phyloP scores from a whole-genome alignment of 148 eudicot species.

The Bassia scoparia region DNA sequence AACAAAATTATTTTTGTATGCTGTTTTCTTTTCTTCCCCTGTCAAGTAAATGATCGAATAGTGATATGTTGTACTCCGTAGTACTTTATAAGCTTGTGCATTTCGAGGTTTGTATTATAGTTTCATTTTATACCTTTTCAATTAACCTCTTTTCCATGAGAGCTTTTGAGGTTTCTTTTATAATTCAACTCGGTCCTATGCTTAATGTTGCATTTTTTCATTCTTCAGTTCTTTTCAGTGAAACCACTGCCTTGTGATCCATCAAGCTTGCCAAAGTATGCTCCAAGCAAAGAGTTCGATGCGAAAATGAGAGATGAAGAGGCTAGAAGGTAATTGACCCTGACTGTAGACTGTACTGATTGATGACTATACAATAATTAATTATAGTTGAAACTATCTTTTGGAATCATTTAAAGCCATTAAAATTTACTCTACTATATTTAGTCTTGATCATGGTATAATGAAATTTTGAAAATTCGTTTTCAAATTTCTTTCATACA shows the following conservation, averaged over 20 bases:
- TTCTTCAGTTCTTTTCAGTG: slow-evolving; percentile 63
- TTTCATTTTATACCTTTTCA: neutral
- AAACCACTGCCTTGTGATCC: slow-evolving; percentile 88
- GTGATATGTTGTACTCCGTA: too few species aligned
- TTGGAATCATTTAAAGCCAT: too few species aligned
- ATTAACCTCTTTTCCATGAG: neutral
- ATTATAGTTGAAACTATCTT: too few species aligned
- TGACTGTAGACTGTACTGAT: too few species aligned
- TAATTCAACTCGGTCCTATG: neutral
- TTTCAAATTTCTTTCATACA: too few species aligned
- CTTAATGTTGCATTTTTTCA: slow-evolving; percentile 2
- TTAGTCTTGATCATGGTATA: too few species aligned
- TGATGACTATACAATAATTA: too few species aligned
- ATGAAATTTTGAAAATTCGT: too few species aligned
- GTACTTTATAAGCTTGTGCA: neutral
- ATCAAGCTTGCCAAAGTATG: slow-evolving; percentile 78
- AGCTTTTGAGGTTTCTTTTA: too few species aligned
- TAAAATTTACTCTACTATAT: too few species aligned
- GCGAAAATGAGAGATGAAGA: slow-evolving; percentile 90
- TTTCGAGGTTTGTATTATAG: neutral
- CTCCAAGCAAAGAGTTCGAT: slow-evolving; percentile 89
- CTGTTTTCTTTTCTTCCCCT: neutral
- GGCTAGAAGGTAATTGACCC: slow-evolving; percentile 73
- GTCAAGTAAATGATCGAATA: neutral
- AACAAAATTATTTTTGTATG: neutral